Evolutionary conservation across 371 early-diverging fungal species (phyloP).

Genomic region (Sporodiniella umbellata): DNA sequence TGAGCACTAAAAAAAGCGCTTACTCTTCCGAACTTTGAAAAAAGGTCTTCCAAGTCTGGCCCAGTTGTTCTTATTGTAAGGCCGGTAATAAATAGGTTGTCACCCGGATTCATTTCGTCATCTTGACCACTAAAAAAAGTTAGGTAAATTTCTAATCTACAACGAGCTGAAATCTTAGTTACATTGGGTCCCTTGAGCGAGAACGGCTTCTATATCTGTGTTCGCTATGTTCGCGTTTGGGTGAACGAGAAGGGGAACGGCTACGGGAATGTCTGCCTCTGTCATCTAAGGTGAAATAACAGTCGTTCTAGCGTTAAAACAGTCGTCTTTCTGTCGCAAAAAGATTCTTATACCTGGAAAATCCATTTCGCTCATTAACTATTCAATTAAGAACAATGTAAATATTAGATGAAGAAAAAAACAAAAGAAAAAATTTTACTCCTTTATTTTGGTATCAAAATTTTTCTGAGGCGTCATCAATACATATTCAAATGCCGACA

Average conservation of each 20-base stretch:
- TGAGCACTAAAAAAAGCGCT: neutral
- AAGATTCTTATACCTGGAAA: no score
- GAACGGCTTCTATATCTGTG: constrained; percentile 52
- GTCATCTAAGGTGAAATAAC: no score
- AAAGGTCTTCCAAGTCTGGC: constrained; percentile 66
- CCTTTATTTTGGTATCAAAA: neutral
- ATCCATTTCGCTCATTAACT: no score
- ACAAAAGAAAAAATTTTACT: neutral
- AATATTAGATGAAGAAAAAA: no score
- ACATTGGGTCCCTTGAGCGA: no score
- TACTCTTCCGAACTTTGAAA: constrained; percentile 75
- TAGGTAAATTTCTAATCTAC: no score
- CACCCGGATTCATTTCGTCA: constrained; percentile 69
- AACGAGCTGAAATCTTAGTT: no score
- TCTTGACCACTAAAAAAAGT: no score
- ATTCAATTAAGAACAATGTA: no score
- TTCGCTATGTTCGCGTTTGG: constrained; percentile 38
- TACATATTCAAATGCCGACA: constrained; percentile 23
- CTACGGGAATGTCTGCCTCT: constrained; percentile 44
- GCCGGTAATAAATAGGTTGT: constrained; percentile 77
- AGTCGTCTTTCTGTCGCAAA: no score
- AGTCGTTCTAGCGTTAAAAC: no score
- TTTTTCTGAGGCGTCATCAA: neutral
- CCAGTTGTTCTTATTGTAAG: constrained; percentile 59
- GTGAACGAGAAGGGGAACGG: constrained; percentile 48